Evolutionary conservation across 177 flowering plant species (phyloP), one percentile per base, ranked within the genome.

Genomic region (Vitis hybrid): DNA sequence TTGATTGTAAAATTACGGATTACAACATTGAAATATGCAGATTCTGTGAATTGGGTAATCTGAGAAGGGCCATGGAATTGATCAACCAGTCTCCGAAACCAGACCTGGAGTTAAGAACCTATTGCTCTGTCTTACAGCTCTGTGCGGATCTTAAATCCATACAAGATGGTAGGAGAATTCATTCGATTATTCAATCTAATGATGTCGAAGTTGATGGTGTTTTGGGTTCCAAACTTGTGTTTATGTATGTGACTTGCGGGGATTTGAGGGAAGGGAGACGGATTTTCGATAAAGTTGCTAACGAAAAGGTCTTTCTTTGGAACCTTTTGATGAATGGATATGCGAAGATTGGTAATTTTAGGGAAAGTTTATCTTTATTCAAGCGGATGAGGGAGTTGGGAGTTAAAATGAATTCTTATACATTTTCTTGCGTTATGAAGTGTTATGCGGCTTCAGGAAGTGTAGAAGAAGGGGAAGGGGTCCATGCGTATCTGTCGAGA

Each of bases 241-340:
- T 82, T 72, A 87, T 87, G 91, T 89, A 86, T 61, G 81, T 79
- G 5, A 81, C 58, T 53, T 89, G 93, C 58, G 91, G 93, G 55
- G 88, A 85, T 76, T 72, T 86, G 65, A 61, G 60, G 49, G 76
- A 80, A 71, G 91, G 85, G 62, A 81, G 93, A 45, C 16, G 79
- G 69, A 74, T 87, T 55, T 89, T 89, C 26, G 86, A 89, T 69
- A 63, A 52, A 21, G 71, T 82, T 45, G 80, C 39, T 11, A 80
- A 72, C 62, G 84, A 77, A 8, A 85, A 82, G 64, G 83, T 84
- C 31, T 85, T 84, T 70, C 67, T 86, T 6, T 89, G 93, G 91
- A 89, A 85, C 72, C 56, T 85, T 10, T 59, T 86, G 82, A 81
- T 88, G 52, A 82, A 68, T 60, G 89, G 76, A 82, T 82, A 87